These are phyloP conservation scores for Talaromyces sp. DNA, from an alignment of 2,329 filamentous ascomycete genomes.

Conservation along the genomic window DNA sequence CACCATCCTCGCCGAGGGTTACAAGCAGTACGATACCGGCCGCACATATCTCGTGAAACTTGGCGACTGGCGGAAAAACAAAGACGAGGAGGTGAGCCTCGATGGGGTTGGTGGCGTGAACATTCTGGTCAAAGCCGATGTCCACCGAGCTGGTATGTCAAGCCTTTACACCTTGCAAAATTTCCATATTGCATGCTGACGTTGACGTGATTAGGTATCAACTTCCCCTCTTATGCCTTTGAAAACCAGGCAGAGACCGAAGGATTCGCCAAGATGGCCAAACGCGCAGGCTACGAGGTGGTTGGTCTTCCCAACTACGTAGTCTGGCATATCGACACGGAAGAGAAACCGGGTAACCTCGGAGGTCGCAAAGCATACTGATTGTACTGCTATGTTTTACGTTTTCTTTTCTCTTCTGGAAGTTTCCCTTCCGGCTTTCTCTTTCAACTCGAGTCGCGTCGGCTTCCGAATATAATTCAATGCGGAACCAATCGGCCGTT, in stretches of 20 bases:
- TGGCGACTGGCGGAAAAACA: slow-evolving; percentile 89
- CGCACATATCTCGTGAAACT: slow-evolving; percentile 84
- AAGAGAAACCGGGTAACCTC: slow-evolving; percentile 82
- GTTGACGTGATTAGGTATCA: slow-evolving; percentile 64
- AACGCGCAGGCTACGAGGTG: slow-evolving; percentile 88
- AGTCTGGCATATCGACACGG: slow-evolving; percentile 97
- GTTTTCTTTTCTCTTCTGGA: not conserved
- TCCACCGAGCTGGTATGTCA: slow-evolving; percentile 79
- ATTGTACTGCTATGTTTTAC: slow-evolving; percentile 1
- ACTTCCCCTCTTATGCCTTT: slow-evolving; percentile 94
- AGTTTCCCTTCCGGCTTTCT: not conserved
- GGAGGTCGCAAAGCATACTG: slow-evolving; percentile 37
- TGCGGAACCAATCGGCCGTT: not conserved
- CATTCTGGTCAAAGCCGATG: slow-evolving; percentile 95
- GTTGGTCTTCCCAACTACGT: slow-evolving; percentile 94
- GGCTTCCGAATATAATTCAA: not conserved
- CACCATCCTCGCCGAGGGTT: slow-evolving; percentile 85
- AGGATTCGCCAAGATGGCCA: slow-evolving; percentile 98
- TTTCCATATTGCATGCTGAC: not conserved
- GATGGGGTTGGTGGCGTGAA: slow-evolving; percentile 97
- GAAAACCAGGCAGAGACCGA: slow-evolving; percentile 99
- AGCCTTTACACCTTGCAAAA: not conserved
- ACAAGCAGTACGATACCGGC: slow-evolving; percentile 88
- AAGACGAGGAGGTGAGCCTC: slow-evolving; percentile 85
- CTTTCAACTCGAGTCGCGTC: not conserved